Percentiles rank a stretch among this genome's conserved stretches.
phyloP scores from a whole-genome alignment of 768 basidiomycete genomes.

The Phlebiopsis gigantea region DNA sequence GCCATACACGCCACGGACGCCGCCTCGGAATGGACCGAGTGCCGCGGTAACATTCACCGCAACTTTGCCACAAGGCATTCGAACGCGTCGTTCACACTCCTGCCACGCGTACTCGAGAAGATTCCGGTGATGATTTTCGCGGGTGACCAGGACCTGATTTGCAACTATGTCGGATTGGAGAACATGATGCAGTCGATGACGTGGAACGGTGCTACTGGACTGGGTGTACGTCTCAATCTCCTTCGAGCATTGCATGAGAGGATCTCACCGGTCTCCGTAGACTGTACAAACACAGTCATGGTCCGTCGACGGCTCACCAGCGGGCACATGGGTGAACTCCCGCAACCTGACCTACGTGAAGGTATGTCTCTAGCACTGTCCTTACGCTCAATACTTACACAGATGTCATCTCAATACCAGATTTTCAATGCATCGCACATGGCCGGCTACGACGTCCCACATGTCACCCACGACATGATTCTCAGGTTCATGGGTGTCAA shows the following conservation, averaged over 20 bases:
- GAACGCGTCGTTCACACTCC: slow-evolving; percentile 65
- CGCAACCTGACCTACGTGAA: slow-evolving; percentile 93
- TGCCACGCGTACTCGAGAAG: slow-evolving; percentile 73
- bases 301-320: slow-evolving; percentile 68
- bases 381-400: not conserved
- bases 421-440: slow-evolving; percentile 95
- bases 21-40: slow-evolving; percentile 85
- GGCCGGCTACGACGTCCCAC: slow-evolving; percentile 85
- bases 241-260: not conserved
- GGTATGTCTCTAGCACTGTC: slow-evolving; percentile 33
- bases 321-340: slow-evolving; percentile 87
- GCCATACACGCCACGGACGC: slow-evolving; percentile 82
- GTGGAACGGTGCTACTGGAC: slow-evolving; percentile 83
- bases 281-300: slow-evolving; percentile 67
- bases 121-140: slow-evolving; percentile 89
- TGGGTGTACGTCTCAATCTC: slow-evolving; percentile 57
- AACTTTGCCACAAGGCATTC: slow-evolving; percentile 54
- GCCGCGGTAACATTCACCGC: slow-evolving; percentile 57
- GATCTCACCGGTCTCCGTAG: slow-evolving; percentile 28
- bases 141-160: slow-evolving; percentile 95
- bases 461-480: slow-evolving; percentile 95
- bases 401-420: slow-evolving; percentile 35
- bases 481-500: slow-evolving; percentile 94
- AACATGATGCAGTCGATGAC: slow-evolving; percentile 73
- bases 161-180: slow-evolving; percentile 92